Evolutionary conservation across 345 rosid genomes (phyloP).

Genomic region (Syzygium jambos): DNA sequence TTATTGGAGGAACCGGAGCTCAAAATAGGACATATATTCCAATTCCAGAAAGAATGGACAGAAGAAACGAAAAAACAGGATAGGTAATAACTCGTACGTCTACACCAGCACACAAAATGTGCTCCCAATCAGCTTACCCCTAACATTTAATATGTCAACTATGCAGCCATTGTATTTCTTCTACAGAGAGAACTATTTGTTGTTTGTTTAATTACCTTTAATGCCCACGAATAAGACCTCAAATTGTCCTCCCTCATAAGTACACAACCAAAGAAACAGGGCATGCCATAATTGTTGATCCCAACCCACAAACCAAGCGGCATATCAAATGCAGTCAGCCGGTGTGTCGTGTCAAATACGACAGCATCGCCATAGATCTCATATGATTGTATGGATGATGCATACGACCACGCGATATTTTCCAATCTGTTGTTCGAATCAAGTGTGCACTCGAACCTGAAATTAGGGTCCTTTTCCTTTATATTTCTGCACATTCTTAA

Average conservation of each 20-base stretch:
- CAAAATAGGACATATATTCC: background rate
- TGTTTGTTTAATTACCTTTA: constrained; percentile 49
- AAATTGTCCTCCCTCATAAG: constrained; percentile 74
- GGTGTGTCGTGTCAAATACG: constrained; percentile 90
- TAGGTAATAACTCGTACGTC: background rate
- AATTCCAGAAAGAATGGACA: background rate
- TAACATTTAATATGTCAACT: background rate
- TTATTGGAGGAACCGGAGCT: background rate
- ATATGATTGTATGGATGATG: constrained; percentile 76
- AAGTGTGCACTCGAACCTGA: constrained; percentile 68
- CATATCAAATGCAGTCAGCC: constrained; percentile 83
- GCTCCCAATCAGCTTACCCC: no score
- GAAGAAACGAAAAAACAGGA: background rate
- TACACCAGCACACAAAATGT: background rate
- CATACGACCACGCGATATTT: constrained; percentile 91
- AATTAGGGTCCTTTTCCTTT: constrained; percentile 88
- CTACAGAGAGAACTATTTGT: background rate
- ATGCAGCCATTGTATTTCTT: background rate
- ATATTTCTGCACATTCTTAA: constrained; percentile 84
- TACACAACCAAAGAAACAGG: constrained; percentile 95
- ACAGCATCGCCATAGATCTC: constrained; percentile 93
- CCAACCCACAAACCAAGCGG: constrained; percentile 99
- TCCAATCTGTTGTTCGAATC: constrained; percentile 64
- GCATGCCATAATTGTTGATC: constrained; percentile 88
- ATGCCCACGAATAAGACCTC: constrained; percentile 86